These are phyloP conservation scores for Chondrus crispus DNA, from an alignment of 23 red algal species.

Conservation along the genomic window DNA sequence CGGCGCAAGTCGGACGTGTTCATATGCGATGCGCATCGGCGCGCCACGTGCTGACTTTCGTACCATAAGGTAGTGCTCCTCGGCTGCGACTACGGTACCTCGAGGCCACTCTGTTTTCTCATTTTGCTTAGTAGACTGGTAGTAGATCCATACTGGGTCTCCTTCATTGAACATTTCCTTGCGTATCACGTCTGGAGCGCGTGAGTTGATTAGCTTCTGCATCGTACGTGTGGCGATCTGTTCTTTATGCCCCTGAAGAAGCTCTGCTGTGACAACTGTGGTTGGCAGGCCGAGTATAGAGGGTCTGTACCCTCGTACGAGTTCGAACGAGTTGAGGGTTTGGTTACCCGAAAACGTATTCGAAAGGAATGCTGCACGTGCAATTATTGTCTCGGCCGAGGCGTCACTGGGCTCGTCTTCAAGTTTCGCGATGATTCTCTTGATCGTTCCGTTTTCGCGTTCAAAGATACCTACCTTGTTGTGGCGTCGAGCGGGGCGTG, in stretches of 20 bases:
- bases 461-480: neutral
- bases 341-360: neutral
- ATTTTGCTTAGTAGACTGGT: too few relatives aligned
- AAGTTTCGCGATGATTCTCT: neutral
- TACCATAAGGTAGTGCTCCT: neutral
- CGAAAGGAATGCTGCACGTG: neutral
- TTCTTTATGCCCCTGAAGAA: neutral
- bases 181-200: neutral
- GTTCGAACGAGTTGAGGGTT: neutral
- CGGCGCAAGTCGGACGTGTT: neutral
- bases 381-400: neutral
- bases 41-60: neutral
- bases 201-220: neutral
- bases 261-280: neutral
- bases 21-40: neutral
- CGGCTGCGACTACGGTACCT: neutral
- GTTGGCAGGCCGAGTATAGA: neutral
- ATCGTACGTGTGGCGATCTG: neutral
- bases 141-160: neutral
- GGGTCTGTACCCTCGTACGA: neutral
- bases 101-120: neutral
- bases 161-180: neutral
- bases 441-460: neutral
- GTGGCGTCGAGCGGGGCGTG: neutral
- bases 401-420: neutral